phyloP scores from a whole-genome alignment of 2,329 filamentous ascomycete species.

The Xylaria hypoxylon region DNA sequence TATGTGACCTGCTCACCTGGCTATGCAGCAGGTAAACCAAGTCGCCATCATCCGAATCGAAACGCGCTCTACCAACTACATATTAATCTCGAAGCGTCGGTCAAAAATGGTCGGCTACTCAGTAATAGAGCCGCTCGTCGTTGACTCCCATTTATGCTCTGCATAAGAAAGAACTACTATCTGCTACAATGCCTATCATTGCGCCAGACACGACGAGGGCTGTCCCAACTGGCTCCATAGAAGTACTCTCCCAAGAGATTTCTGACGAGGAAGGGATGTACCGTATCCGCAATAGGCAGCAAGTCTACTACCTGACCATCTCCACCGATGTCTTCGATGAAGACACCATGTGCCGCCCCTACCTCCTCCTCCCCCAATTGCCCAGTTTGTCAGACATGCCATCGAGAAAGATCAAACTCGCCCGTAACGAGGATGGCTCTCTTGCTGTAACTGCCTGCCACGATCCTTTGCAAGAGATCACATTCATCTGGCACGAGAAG shows the following conservation, averaged over 20 bases:
- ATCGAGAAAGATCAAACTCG: constrained; percentile 46
- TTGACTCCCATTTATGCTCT: constrained; percentile 20
- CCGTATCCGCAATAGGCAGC: constrained; percentile 40
- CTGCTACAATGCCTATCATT: constrained; percentile 30
- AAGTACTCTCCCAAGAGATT: constrained; percentile 34
- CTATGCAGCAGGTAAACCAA: constrained; percentile 13
- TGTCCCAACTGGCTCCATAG: constrained; percentile 22
- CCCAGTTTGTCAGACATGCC: constrained; percentile 45
- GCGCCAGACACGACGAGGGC: constrained; percentile 19
- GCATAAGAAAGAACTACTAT: constrained; percentile 25
- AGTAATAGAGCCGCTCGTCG: constrained; percentile 23
- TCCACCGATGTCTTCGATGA: constrained; percentile 45
- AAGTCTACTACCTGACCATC: constrained; percentile 46
- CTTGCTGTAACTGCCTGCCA: constrained; percentile 34
- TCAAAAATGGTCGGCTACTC: constrained; percentile 25
- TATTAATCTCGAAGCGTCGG: constrained; percentile 28
- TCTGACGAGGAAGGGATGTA: constrained; percentile 39
- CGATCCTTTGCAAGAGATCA: constrained; percentile 39
- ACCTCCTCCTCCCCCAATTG: constrained; percentile 48
- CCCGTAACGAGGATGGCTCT: constrained; percentile 36
- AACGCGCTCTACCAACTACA: constrained; percentile 28
- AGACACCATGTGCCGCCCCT: constrained; percentile 50
- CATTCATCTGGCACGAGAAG: constrained; percentile 43
- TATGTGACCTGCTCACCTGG: background rate
- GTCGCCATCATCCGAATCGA: constrained; percentile 16